Evolutionary conservation across 2,329 filamentous ascomycete genomes (phyloP), one percentile per base, ranked within the genome.

Genomic region (Pseudogymnoascus sp.): DNA sequence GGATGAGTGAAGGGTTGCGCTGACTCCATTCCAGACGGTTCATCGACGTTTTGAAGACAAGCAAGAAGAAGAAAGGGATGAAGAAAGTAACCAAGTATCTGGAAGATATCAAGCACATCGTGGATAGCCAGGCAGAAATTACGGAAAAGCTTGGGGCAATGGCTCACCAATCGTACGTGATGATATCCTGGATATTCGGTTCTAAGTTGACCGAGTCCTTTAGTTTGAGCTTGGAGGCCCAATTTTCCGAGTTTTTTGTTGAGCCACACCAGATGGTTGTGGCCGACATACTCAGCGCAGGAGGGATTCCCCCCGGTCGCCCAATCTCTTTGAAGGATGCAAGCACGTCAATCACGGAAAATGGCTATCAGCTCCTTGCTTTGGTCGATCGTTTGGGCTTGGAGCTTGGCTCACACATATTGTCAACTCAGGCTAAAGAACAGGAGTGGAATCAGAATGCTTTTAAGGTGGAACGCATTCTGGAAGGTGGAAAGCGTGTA

Each of bases 131-230:
- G 16, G 9, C 49, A 33, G 28, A 55, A 11, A 33, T 19, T 19
- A 55, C 49, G 49, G 49, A 9, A 55, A 55, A 19, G 12, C n/a
- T 55, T 55, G 49, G 25, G n/a, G 28, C 25, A 55, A 33, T 55
- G n/a, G 49, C 49, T 33, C 49, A 33, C 25, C 49, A 55, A 55
- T 55, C n/a, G 49, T 55, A 55, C 6, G 49, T 33, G 49, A 33
- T 55, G 9, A 30, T 14, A 19, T 19, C 16, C 25, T 33, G 11
- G 2, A 33, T 33, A 4, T 33, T 55, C 28, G 11, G 12, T 33
- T 55, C 28, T 19, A 19, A 22, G 25, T 55, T 55, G 49, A 55
- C 49, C 11, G 7, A 52, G 25, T 55, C 16, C 8, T 12, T 30
- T 33, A 55, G 49, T 19, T 19, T 55, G 28, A 55, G 28, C 16